phyloP scores from a whole-genome alignment of 192 early-diverging fungal genomes.

The Linderina pennispora region DNA sequence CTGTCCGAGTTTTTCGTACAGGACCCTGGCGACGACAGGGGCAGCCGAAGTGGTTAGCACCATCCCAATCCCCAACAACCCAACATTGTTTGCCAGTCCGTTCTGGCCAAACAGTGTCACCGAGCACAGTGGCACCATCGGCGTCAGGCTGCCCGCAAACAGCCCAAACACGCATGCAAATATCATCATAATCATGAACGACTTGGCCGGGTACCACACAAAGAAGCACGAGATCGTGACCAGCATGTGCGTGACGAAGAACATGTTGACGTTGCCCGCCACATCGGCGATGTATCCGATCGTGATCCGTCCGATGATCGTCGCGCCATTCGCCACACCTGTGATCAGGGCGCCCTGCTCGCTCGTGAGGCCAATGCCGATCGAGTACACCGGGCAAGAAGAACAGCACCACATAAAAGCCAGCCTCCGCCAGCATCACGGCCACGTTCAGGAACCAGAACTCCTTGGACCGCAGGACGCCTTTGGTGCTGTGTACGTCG shows the following conservation, averaged over 20 bases:
- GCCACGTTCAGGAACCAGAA: constrained; percentile 48
- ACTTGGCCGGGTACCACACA: constrained; percentile 48
- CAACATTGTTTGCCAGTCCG: constrained; percentile 44
- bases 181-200: constrained; percentile 41
- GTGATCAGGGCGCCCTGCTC: constrained; percentile 56
- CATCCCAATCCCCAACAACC: constrained; percentile 43
- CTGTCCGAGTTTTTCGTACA: constrained; percentile 45
- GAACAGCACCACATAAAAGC: constrained; percentile 43
- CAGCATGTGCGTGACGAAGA: constrained; percentile 39
- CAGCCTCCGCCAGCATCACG: constrained; percentile 46
- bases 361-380: constrained; percentile 53
- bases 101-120: constrained; percentile 48
- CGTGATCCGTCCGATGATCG: constrained; percentile 56
- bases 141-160: constrained; percentile 46
- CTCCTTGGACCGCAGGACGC: constrained; percentile 41
- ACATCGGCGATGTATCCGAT: constrained; percentile 62
- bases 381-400: constrained; percentile 48
- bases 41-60: constrained; percentile 43
- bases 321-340: constrained; percentile 59
- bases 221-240: constrained; percentile 44
- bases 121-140: constrained; percentile 45
- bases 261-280: constrained; percentile 48
- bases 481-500: constrained; percentile 38
- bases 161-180: constrained; percentile 45
- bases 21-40: constrained; percentile 36